phyloP scores from a whole-genome alignment of 306 rosid species.

The Parietaria judaica region DNA sequence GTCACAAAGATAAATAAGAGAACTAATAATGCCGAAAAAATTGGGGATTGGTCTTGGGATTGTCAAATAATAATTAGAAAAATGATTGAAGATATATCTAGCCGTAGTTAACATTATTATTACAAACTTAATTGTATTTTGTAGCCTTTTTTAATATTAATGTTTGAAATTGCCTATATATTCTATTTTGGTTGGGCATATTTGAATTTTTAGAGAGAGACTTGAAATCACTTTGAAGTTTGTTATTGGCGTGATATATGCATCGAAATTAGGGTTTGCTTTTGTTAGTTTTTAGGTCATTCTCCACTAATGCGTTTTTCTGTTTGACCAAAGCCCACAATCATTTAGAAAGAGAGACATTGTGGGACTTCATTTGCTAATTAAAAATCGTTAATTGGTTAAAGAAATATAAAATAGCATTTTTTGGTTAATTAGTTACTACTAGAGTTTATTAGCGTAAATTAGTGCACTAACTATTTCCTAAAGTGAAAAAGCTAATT shows the following conservation, averaged over 20 bases:
- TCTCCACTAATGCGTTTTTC: not conserved
- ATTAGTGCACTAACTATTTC: too few relatives aligned
- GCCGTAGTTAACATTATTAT: too few relatives aligned
- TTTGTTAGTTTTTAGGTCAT: not conserved
- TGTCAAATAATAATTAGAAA: too few relatives aligned
- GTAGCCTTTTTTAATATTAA: too few relatives aligned
- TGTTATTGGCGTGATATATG: slow-evolving; percentile 2
- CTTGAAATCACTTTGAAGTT: too few relatives aligned
- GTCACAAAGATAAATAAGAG: too few relatives aligned
- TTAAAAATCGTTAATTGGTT: not conserved
- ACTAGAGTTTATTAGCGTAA: not conserved
- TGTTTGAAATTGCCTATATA: not conserved
- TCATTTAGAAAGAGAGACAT: not conserved
- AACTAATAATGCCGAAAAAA: too few relatives aligned
- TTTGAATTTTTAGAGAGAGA: not conserved
- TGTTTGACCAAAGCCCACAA: not conserved
- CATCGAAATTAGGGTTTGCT: slow-evolving; percentile 7
- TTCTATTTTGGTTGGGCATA: not conserved
- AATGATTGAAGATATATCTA: too few relatives aligned
- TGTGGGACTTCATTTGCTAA: not conserved
- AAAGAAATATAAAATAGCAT: not conserved
- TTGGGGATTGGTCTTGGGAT: too few relatives aligned
- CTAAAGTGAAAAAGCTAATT: too few relatives aligned
- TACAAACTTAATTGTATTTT: too few relatives aligned
- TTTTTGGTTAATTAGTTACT: not conserved